Base-by-base conservation (phyloP, 495 filamentous ascomycete genomes). In the Lasiosphaeris hirsuta region DNA sequence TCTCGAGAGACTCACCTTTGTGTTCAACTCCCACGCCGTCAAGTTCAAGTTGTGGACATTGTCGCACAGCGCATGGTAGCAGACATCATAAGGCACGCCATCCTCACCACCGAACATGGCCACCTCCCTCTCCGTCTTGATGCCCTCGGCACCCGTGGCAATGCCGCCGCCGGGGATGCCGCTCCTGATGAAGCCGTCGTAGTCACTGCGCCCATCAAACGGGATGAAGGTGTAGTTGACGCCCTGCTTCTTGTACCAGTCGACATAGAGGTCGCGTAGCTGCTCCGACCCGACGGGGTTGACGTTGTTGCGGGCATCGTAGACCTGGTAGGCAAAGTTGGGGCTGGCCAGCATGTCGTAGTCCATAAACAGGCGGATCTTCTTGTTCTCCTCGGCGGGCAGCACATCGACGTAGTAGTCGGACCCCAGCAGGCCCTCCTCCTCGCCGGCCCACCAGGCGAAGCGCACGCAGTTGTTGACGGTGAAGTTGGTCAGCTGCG, bases 101-200 rank as follows among this genome's bases (percentile, higher is more conserved):
- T 72, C 75, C 58, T 68, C 71, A 5, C 81, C 81, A 33, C 81
- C 82, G 63, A 83, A 83, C 68, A 78, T 69, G 18, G 48, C 56
- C 39, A 67, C 75, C 54, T 83, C 78, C 55, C 78, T 70, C 23
- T 75, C 70, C 1, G 75, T 81, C 72, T 82, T 81, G 41, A 84
- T 73, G 48, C 82, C 78, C 55, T 86, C 78, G 2, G 77, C 82
- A 8, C 82, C 88, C 40, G 89, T 83, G 2, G 84, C 81, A 63
- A 84, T 81, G 41, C 81, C 82, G 36, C 81, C 80, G 8, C 71
- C 79, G 10, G 81, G 80, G 42, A 81, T 82, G 1, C 74, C 76
- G 39, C 77, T 68, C 13, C 71, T 68, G 56, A 84, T 80, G 63
- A 84, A 84, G 10, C 74, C 78, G 40, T 78, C 78, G 46, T 84